Evolutionary conservation across 768 basidiomycete genomes (phyloP).

Genomic region (Lactarius sp.): DNA sequence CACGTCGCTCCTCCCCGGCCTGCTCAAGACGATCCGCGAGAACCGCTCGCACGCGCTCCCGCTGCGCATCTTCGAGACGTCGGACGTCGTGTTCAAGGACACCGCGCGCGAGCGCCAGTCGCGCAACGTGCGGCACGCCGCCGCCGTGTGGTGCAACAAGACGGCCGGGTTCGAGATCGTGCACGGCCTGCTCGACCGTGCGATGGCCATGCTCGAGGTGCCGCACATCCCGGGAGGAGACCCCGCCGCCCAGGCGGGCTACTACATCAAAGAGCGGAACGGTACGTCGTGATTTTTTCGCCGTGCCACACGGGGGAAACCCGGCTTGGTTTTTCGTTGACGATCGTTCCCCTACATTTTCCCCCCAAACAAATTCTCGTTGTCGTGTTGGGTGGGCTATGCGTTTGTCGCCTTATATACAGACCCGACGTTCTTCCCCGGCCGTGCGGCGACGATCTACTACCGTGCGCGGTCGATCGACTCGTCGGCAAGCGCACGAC

Average conservation of each 20-base stretch:
- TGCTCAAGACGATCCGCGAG: conserved; percentile 95
- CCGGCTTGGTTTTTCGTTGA: not conserved
- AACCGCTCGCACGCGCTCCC: conserved; percentile 92
- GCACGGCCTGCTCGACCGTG: conserved; percentile 89
- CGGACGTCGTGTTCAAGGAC: conserved; percentile 93
- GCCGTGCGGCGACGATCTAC: conserved; percentile 87
- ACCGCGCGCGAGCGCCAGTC: conserved; percentile 69
- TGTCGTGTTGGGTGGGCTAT: not conserved
- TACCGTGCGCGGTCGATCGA: conserved; percentile 54
- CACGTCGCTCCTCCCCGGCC: conserved; percentile 90
- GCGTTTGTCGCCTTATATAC: conserved; percentile 12
- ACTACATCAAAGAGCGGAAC: conserved; percentile 83
- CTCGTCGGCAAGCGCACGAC: conserved; percentile 12
- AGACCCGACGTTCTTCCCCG: conserved; percentile 96
- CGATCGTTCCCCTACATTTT: no score
- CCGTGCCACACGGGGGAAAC: no score
- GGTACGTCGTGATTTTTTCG: conserved; percentile 42
- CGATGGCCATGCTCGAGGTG: conserved; percentile 95
- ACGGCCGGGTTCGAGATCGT: conserved; percentile 96
- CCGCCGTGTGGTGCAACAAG: conserved; percentile 93
- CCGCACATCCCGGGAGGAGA: conserved; percentile 64
- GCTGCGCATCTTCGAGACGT: conserved; percentile 88
- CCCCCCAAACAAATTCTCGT: no score
- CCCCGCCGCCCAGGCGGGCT: conserved; percentile 61
- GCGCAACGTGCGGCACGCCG: conserved; percentile 83